These are phyloP conservation scores for Trametes sanguinea DNA, from an alignment of 768 basidiomycete genomes.

Conservation along the genomic window DNA sequence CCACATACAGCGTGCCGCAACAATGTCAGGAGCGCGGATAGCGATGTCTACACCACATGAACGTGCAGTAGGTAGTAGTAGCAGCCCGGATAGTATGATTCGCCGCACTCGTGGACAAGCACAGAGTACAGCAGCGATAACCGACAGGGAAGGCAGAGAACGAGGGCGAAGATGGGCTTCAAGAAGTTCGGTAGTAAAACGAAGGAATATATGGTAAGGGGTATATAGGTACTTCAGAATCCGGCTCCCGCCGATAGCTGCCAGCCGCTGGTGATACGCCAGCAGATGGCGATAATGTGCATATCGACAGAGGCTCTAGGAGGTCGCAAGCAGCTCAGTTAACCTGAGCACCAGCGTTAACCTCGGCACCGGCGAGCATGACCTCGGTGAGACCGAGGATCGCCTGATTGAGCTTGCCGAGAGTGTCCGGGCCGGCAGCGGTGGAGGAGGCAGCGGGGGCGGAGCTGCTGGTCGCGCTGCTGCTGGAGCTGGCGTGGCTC, in stretches of 20 bases:
- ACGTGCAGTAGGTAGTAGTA: not conserved
- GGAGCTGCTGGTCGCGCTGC: constrained; percentile 12
- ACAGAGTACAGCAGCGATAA: constrained; percentile 8
- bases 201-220: not conserved
- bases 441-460: constrained; percentile 32
- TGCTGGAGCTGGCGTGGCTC: constrained; percentile 13
- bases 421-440: constrained; percentile 33
- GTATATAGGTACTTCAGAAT: not conserved
- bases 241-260: not conserved
- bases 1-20: too few relatives aligned
- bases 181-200: not conserved
- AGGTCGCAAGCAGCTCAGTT: not conserved
- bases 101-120: constrained; percentile 2
- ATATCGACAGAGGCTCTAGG: not conserved
- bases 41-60: not conserved
- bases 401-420: constrained; percentile 39
- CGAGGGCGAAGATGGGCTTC: not conserved
- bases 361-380: constrained; percentile 26
- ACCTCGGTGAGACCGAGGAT: constrained; percentile 31
- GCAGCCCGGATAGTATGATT: not conserved
- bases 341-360: not conserved
- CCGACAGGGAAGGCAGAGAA: not conserved
- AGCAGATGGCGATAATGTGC: not conserved
- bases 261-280: not conserved
- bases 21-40: not conserved